These are phyloP conservation scores for Nannochloris sp. DNA, from an alignment of 139 green algal genomes.

Conservation along the genomic window DNA sequence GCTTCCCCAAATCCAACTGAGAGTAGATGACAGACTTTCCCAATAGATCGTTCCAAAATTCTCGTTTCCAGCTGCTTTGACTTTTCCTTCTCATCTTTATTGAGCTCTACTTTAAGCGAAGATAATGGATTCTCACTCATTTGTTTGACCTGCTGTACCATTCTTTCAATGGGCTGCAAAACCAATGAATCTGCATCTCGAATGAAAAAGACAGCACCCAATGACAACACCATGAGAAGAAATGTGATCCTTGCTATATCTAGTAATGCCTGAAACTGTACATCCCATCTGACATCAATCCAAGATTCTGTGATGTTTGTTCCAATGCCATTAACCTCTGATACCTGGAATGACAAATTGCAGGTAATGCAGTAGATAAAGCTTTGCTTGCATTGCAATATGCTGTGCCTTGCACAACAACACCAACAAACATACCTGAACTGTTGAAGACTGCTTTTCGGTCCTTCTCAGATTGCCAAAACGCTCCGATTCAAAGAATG, in stretches of 20 bases:
- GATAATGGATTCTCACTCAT: constrained; percentile 4
- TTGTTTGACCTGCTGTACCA: constrained; percentile 68
- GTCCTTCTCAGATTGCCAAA: not conserved
- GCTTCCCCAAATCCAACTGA: constrained; percentile 92
- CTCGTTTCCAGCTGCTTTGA: constrained; percentile 54
- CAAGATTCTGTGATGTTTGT: constrained; percentile 18
- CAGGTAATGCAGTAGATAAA: not conserved
- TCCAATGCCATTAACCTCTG: no score
- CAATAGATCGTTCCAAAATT: constrained; percentile 79
- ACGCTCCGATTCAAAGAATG: constrained; percentile 5
- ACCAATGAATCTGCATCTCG: constrained; percentile 75
- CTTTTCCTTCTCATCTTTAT: not conserved
- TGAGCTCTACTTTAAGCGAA: not conserved
- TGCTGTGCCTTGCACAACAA: no score
- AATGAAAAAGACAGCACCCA: constrained; percentile 70
- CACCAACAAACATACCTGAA: not conserved
- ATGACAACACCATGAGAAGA: constrained; percentile 68
- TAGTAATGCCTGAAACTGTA: constrained; percentile 55
- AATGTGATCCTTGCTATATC: constrained; percentile 80
- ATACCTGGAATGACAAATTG: no score
- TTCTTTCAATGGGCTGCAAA: constrained; percentile 83
- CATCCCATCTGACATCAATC: constrained; percentile 55
- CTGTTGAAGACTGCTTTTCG: not conserved
- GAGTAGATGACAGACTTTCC: constrained; percentile 85
- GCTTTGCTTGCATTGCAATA: not conserved